These are phyloP conservation scores for Citrullus colocynthis DNA, from an alignment of 306 rosid species.

Conservation along the genomic window DNA sequence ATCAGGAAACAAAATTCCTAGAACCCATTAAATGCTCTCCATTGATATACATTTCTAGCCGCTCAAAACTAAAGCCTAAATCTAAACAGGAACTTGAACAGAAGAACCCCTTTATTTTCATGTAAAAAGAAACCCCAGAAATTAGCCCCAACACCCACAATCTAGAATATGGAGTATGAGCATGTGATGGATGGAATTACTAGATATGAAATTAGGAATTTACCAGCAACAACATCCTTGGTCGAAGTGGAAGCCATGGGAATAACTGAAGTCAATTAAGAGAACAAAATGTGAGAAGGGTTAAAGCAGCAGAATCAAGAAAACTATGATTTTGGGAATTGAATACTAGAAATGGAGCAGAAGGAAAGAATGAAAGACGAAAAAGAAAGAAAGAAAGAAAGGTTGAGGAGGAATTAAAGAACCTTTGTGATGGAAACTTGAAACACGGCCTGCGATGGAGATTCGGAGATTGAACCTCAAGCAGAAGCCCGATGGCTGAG, in stretches of 20 bases:
- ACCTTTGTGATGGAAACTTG: neutral
- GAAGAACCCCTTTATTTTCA: neutral
- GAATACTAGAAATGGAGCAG: neutral
- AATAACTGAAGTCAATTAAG: neutral
- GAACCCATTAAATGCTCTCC: neutral
- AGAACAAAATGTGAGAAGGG: neutral
- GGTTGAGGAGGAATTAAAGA: neutral
- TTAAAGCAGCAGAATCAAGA: neutral
- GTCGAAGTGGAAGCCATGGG: slow-evolving; percentile 2
- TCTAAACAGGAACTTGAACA: neutral
- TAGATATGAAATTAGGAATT: neutral
- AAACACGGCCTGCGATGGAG: neutral
- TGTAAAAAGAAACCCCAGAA: neutral
- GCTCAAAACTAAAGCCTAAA: neutral
- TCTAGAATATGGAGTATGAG: neutral
- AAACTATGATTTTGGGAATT: neutral
- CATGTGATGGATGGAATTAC: neutral
- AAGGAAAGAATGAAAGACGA: neutral
- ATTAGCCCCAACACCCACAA: neutral
- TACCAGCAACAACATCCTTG: slow-evolving; percentile 7
- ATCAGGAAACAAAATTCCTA: neutral
- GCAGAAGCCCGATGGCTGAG: neutral
- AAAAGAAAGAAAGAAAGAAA: neutral
- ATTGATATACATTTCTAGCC: neutral
- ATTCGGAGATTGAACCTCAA: slow-evolving; percentile 1